These are phyloP conservation scores for Cryphonectria radicalis DNA, from an alignment of 2,329 filamentous ascomycete genomes.

Conservation along the genomic window DNA sequence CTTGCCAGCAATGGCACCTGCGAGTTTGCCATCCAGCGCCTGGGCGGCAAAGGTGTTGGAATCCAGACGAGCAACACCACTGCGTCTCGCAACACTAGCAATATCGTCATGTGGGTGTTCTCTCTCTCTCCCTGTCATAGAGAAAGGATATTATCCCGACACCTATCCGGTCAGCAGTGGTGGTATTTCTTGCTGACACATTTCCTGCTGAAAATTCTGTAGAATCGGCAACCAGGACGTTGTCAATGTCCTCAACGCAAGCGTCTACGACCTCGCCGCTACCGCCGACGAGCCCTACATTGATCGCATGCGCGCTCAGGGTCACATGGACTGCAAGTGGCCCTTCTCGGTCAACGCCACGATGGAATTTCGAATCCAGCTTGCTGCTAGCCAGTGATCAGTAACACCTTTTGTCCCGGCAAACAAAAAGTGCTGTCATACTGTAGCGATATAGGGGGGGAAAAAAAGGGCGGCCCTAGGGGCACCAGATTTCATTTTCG, in stretches of 20 bases:
- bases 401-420: neutral
- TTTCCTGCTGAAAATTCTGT: no score
- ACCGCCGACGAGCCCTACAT: slow-evolving; percentile 15
- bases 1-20: slow-evolving; percentile 20
- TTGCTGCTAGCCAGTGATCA: neutral
- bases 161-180: neutral
- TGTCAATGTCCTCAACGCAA: slow-evolving; percentile 17
- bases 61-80: neutral
- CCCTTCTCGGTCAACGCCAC: neutral
- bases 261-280: slow-evolving; percentile 13
- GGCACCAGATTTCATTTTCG: neutral
- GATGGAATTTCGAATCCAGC: slow-evolving; percentile 16
- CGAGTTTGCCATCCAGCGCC: slow-evolving; percentile 20
- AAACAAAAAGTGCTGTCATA: neutral
- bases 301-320: slow-evolving; percentile 11
- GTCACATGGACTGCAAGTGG: slow-evolving; percentile 22
- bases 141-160: no score
- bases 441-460: neutral
- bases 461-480: no score
- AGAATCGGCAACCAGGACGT: slow-evolving; percentile 23
- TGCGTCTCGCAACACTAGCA: neutral
- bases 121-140: neutral
- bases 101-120: slow-evolving; percentile 12
- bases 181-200: neutral
- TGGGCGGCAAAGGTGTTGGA: neutral